Conservation (phyloP, 257 asterid genomes). For the Petunia axillaris region DNA sequence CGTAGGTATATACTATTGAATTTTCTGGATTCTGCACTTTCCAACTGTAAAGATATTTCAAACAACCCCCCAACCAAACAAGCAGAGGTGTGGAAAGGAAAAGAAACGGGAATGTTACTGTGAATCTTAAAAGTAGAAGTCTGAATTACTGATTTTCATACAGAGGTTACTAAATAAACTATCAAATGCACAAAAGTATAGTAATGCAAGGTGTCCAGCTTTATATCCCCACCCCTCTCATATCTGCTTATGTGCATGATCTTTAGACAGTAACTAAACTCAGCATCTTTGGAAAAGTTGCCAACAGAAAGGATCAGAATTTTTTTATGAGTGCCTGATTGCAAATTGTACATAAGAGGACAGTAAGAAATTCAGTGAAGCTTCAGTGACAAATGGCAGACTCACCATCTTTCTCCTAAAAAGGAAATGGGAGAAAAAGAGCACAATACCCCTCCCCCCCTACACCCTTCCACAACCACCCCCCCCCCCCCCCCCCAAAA, state of each 20-base stretch:
- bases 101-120: not conserved
- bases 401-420: not conserved
- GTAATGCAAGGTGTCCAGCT: not conserved
- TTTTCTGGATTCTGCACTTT: slow-evolving; percentile 57
- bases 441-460: no score
- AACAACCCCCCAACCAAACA: not conserved
- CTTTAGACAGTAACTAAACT: not conserved
- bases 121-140: not conserved
- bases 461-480: no score
- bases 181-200: not conserved
- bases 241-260: not conserved
- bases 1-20: slow-evolving; percentile 41
- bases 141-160: not conserved
- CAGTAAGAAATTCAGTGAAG: not conserved
- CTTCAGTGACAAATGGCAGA: no score
- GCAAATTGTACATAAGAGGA: not conserved
- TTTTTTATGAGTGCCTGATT: no score
- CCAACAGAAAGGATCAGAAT: no score
- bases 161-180: not conserved
- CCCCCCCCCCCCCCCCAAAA: not conserved
- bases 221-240: not conserved
- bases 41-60: slow-evolving; percentile 52
- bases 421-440: not conserved
- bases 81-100: not conserved
- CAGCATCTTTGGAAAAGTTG: not conserved